phyloP scores from a whole-genome alignment of 2,329 filamentous ascomycete species.

The Cladophialophora chaetospira region DNA sequence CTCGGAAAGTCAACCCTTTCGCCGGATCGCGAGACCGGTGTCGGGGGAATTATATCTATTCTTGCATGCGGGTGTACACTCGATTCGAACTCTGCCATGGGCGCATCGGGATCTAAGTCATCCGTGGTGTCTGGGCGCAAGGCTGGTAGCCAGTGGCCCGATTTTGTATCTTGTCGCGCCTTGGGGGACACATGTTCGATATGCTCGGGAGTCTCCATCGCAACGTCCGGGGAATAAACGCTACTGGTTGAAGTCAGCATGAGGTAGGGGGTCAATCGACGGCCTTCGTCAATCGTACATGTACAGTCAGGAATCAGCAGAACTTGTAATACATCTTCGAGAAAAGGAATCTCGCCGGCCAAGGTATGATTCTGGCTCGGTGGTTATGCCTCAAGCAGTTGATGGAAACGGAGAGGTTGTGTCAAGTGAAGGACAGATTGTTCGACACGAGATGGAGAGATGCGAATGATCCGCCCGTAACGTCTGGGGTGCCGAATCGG shows the following conservation, averaged over 20 bases:
- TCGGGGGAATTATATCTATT: conserved; percentile 15
- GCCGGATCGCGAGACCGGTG: conserved; percentile 3
- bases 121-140: conserved; percentile 47
- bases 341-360: neutral
- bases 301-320: conserved; percentile 18
- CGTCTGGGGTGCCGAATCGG: too few species aligned
- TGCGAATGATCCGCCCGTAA: too few species aligned
- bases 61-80: neutral
- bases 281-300: conserved; percentile 11
- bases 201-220: conserved; percentile 14
- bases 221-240: neutral
- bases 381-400: neutral
- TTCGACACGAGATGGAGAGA: conserved; percentile 6
- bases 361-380: neutral
- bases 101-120: neutral
- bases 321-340: conserved; percentile 22
- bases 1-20: neutral
- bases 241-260: conserved; percentile 23
- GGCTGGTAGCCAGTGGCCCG: conserved; percentile 59
- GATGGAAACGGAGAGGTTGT: neutral
- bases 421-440: conserved; percentile 11
- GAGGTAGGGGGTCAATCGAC: conserved; percentile 1
- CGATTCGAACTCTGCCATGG: neutral
- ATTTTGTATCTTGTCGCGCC: conserved; percentile 17
- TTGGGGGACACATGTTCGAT: conserved; percentile 9